Evolutionary conservation across 2,329 filamentous ascomycete genomes (phyloP), one percentile per base, ranked within the genome.

Genomic region (Ophiostoma angusticollis): DNA sequence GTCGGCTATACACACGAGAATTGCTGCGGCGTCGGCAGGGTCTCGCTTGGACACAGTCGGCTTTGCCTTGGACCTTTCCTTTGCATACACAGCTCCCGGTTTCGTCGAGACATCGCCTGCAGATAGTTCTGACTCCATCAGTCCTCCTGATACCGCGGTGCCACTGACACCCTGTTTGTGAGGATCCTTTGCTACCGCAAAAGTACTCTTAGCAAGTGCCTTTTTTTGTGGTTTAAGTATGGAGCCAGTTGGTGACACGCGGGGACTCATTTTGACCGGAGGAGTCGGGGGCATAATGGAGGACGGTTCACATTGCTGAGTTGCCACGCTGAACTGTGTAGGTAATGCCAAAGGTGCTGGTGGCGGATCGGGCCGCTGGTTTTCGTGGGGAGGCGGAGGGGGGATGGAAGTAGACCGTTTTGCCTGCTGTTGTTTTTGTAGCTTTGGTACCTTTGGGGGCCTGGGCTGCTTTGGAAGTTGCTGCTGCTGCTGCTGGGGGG

Each of bases 1-100:
- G 50, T 89, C 81, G 3, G 81, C 80, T 12, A 85, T 65, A n/a
- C 71, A 72, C 7, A 84, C 63, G 41, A 87, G 63, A 8, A 86
- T 60, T 2, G 76, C 63, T 3, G 72, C 61, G 1, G 67, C 68
- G 40, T 74, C 71, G 8, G 65, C 54, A 4, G 59, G 54, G 7
- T 58, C 52, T 45, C 62, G 63, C 5, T 59, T 53, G 0, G 60
- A 56, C 4, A 60, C n/a, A n/a, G n/a, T 51, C 6, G 61, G 22
- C 17, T 23, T 35, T 8, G 23, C 25, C n/a, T 35, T 61, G 2
- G 65, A 9, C 17, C n/a, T 55, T 16, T 55, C 59, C 28, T 7
- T 25, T 7, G 23, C 23, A 12, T 25, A 12, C 23, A 7, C 23
- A n/a, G 28, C 28, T 31, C 5, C 3, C 5, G 12, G 5, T 6